A percentile compares a stretch with the other conserved stretches of the same genome.
Conservation (phyloP, 2,329 filamentous ascomycete genomes). For the Microcera coccophila region DNA sequence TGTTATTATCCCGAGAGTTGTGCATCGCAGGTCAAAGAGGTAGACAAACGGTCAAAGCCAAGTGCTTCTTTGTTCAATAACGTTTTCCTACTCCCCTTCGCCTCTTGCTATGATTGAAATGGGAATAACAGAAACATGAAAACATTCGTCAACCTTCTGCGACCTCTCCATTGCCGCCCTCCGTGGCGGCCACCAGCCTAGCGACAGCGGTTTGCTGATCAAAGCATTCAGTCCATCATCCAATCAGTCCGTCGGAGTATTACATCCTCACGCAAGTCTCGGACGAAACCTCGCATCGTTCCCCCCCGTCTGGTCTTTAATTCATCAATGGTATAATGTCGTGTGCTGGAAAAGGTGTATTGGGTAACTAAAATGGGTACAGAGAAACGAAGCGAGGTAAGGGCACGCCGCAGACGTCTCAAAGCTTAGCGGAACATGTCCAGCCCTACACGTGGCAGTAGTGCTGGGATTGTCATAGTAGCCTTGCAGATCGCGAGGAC, state of each 20-base stretch:
- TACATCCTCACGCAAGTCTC: conserved; percentile 18
- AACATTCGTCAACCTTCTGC: conserved; percentile 18
- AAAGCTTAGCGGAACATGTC: conserved; percentile 9
- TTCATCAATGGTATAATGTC: conserved; percentile 28
- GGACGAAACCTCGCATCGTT: conserved; percentile 9
- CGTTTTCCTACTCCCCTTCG: conserved; percentile 35
- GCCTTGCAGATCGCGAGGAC: conserved; percentile 12
- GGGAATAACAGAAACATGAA: conserved; percentile 26
- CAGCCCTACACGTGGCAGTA: conserved; percentile 15
- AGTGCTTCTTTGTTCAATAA: conserved; percentile 24
- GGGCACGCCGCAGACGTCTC: conserved; percentile 7
- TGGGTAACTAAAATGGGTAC: conserved; percentile 31
- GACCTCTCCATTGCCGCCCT: conserved; percentile 5
- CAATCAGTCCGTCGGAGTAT: conserved; percentile 19
- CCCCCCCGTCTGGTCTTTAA: conserved; percentile 22
- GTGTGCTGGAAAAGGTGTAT: conserved; percentile 28
- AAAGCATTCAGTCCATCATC: conserved; percentile 16
- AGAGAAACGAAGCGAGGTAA: conserved; percentile 33
- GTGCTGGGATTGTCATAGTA: conserved; percentile 17
- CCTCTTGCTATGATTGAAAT: conserved; percentile 32
- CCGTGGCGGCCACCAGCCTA: conserved; percentile 5
- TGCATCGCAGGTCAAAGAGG: no score
- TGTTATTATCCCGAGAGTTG: no score
- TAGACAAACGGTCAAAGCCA: conserved; percentile 5
- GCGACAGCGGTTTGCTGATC: conserved; percentile 13